Conservation (phyloP, 345 rosid species). For the Eucalyptus microcorys region DNA sequence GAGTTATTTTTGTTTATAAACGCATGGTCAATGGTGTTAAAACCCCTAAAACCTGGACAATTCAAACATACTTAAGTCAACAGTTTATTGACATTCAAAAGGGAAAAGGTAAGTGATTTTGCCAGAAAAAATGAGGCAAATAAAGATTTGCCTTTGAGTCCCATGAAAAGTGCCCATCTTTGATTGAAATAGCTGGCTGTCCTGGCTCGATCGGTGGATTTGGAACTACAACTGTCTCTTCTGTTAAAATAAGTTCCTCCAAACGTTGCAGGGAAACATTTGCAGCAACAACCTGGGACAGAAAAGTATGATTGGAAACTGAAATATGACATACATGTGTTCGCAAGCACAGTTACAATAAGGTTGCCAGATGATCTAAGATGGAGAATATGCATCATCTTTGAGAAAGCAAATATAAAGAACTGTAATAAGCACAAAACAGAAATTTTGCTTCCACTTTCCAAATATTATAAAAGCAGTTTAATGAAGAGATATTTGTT, state of each 20-base stretch:
- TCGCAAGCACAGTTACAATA: not conserved
- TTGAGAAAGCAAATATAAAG: not conserved
- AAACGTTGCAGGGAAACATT: constrained; percentile 85
- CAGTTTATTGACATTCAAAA: not conserved
- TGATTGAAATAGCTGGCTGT: constrained; percentile 70
- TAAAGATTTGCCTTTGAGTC: constrained; percentile 14
- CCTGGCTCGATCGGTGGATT: constrained; percentile 73
- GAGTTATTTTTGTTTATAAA: not conserved
- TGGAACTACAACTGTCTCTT: constrained; percentile 60
- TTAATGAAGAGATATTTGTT: not conserved
- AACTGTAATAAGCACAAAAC: not conserved
- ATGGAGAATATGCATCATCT: not conserved
- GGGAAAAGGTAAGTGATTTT: not conserved
- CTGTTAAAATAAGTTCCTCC: constrained; percentile 74
- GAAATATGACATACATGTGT: not conserved
- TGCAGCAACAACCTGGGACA: constrained; percentile 70
- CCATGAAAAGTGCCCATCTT: constrained; percentile 26
- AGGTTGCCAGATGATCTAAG: not conserved
- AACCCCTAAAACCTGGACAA: not conserved
- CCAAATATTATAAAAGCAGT: not conserved
- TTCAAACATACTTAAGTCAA: not conserved
- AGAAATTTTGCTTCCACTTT: not conserved
- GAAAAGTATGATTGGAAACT: not conserved
- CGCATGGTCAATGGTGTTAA: not conserved
- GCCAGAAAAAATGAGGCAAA: not conserved